phyloP scores from a whole-genome alignment of 805 yeast species.

The Candida krabiensis region DNA sequence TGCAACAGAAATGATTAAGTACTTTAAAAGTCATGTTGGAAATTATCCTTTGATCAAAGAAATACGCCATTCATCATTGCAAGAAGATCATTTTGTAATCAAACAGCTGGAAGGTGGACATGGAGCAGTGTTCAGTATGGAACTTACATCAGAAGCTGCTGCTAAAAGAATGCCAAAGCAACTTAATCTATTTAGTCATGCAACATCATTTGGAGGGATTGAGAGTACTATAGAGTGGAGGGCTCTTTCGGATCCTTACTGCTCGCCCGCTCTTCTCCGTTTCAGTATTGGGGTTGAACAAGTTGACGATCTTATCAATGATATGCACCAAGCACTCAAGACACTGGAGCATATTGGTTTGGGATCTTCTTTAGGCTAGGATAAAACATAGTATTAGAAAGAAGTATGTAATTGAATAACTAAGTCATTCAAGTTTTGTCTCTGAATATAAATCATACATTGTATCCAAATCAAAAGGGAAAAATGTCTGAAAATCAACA shows the following conservation, averaged over 20 bases:
- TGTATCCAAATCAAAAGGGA: slow-evolving; percentile 3
- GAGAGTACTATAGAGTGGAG: slow-evolving; percentile 92
- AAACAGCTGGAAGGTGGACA: slow-evolving; percentile 63
- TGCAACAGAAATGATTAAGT: slow-evolving; percentile 60
- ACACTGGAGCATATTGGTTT: too few relatives aligned
- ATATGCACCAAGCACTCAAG: slow-evolving; percentile 54
- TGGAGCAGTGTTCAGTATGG: slow-evolving; percentile 73
- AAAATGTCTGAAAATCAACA: slow-evolving; percentile 2
- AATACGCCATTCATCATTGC: slow-evolving; percentile 73
- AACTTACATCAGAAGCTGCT: slow-evolving; percentile 43
- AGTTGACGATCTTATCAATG: slow-evolving; percentile 69
- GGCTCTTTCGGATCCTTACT: slow-evolving; percentile 61
- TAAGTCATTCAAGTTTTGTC: too few relatives aligned
- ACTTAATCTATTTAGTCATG: slow-evolving; percentile 74
- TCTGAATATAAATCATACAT: slow-evolving; percentile 4
- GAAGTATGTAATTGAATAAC: too few relatives aligned
- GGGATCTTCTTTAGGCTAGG: too few relatives aligned
- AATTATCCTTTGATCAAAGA: slow-evolving; percentile 48
- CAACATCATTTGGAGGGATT: slow-evolving; percentile 88
- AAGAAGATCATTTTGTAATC: slow-evolving; percentile 62
- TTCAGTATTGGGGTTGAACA: slow-evolving; percentile 80
- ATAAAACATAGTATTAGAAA: too few relatives aligned
- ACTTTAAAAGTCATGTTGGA: slow-evolving; percentile 46
- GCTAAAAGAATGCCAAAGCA: slow-evolving; percentile 67
- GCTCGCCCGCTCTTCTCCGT: slow-evolving; percentile 59